Percentiles rank a stretch among this genome's conserved stretches.
These are phyloP conservation scores for Phytopythium litorale DNA, from an alignment of 352 stramenopile species.

Conservation along the genomic window DNA sequence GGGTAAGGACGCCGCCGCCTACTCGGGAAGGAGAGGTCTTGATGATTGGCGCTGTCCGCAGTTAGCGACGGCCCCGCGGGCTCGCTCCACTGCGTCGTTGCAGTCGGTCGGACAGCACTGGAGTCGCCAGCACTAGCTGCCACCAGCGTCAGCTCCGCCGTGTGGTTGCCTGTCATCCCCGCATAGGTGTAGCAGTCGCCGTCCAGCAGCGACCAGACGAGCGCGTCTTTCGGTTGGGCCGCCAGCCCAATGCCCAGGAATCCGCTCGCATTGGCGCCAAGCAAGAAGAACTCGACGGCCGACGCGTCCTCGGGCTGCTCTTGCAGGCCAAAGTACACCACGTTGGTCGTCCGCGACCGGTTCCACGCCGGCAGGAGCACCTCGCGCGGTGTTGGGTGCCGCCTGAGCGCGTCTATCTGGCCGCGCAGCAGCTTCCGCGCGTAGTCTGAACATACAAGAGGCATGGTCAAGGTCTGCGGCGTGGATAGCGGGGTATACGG, in stretches of 20 bases:
- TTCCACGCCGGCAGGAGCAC: conserved; percentile 29
- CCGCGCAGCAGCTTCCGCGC: conserved; percentile 48
- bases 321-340: conserved; percentile 39
- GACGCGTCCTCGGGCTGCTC: conserved; percentile 39
- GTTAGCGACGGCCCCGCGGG: conserved; percentile 30
- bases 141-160: conserved; percentile 9
- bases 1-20: conserved; percentile 5
- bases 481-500: not conserved
- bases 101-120: not conserved
- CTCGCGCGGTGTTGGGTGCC: conserved; percentile 8
- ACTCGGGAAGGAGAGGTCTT: conserved; percentile 59
- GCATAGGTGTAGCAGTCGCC: conserved; percentile 21
- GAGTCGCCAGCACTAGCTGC: conserved; percentile 3
- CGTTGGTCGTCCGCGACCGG: conserved; percentile 14
- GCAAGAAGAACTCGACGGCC: conserved; percentile 51
- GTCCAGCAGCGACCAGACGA: conserved; percentile 35
- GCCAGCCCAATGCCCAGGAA: conserved; percentile 58
- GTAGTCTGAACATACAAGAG: conserved; percentile 29
- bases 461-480: not conserved
- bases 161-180: conserved; percentile 16
- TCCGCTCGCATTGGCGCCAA: conserved; percentile 31
- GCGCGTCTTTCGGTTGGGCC: conserved; percentile 24
- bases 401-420: conserved; percentile 35
- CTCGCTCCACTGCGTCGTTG: conserved; percentile 37
- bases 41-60: conserved; percentile 19